Percentiles rank a stretch among this genome's conserved stretches.
These are phyloP conservation scores for Tricharina praecox DNA, from an alignment of 495 filamentous ascomycete genomes.

Conservation along the genomic window DNA sequence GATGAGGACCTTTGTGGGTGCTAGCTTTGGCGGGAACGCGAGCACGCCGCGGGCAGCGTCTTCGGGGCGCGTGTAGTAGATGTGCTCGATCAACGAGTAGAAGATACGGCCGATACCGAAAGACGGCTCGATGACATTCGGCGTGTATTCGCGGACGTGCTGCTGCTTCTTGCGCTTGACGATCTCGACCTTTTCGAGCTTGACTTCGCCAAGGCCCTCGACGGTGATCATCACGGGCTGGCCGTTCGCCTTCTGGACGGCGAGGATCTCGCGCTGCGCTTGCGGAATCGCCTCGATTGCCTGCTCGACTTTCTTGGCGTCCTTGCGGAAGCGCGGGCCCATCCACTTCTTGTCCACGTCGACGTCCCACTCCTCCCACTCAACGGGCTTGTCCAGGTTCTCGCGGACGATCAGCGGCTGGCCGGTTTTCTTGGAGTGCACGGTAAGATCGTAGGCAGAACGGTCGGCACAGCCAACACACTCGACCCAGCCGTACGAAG, in stretches of 20 bases:
- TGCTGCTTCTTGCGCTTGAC: constrained; percentile 40
- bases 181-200: constrained; percentile 39
- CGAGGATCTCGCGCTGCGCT: constrained; percentile 37
- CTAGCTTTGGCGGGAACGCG: constrained; percentile 55
- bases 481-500: constrained; percentile 54
- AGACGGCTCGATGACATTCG: constrained; percentile 56
- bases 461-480: constrained; percentile 55
- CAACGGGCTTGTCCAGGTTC: constrained; percentile 37
- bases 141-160: constrained; percentile 44
- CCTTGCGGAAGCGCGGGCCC: constrained; percentile 47
- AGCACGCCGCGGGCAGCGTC: constrained; percentile 55
- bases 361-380: constrained; percentile 44
- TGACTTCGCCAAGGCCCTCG: constrained; percentile 39
- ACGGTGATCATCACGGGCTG: constrained; percentile 42
- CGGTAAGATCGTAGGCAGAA: constrained; percentile 48
- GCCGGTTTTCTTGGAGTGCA: constrained; percentile 47
- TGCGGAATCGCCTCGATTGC: constrained; percentile 41
- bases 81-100: constrained; percentile 47
- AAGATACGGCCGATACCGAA: constrained; percentile 56
- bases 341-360: constrained; percentile 48
- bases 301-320: constrained; percentile 42
- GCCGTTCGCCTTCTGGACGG: constrained; percentile 32
- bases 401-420: constrained; percentile 42
- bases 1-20: constrained; percentile 61
- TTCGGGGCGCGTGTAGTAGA: constrained; percentile 45